A percentile compares a stretch with the other conserved stretches of the same genome.
phyloP scores from a whole-genome alignment of 176 grass and related monocot genomes.

The Aegilops speltoides region DNA sequence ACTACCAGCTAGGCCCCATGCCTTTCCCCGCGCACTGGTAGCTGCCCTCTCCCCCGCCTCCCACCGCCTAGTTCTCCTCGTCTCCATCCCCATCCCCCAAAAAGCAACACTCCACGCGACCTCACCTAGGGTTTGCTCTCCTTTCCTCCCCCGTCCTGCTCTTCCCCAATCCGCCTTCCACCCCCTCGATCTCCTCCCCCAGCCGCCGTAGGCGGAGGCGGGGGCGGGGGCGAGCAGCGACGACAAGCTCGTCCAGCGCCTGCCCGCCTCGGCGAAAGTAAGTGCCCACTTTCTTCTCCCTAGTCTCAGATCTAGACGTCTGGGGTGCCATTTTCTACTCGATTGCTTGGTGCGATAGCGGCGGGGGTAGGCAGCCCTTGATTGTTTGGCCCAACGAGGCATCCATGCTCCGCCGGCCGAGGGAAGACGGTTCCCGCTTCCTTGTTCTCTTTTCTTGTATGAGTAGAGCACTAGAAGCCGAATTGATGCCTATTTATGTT shows the following conservation, averaged over 20 bases:
- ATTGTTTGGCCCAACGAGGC: not conserved
- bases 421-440: conserved; percentile 3
- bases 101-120: not conserved
- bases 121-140: conserved; percentile 25
- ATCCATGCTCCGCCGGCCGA: not conserved
- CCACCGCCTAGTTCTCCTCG: not conserved
- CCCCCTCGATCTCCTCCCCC: conserved; percentile 16
- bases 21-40: not conserved
- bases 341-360: not conserved
- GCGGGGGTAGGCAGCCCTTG: not conserved
- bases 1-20: not conserved
- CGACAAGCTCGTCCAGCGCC: conserved; percentile 23
- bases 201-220: conserved; percentile 20
- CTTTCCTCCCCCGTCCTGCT: not conserved
- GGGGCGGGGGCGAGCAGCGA: conserved; percentile 7
- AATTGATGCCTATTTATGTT: not conserved
- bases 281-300: conserved; percentile 1
- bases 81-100: not conserved
- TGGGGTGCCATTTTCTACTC: not conserved
- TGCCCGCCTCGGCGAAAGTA: conserved; percentile 11
- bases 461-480: not conserved
- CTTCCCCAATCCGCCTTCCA: not conserved
- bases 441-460: not conserved
- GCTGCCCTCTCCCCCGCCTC: not conserved
- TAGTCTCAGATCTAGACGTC: conserved; percentile 10